phyloP scores from a whole-genome alignment of 2,329 filamentous ascomycete species.

The Alternaria brassicae region DNA sequence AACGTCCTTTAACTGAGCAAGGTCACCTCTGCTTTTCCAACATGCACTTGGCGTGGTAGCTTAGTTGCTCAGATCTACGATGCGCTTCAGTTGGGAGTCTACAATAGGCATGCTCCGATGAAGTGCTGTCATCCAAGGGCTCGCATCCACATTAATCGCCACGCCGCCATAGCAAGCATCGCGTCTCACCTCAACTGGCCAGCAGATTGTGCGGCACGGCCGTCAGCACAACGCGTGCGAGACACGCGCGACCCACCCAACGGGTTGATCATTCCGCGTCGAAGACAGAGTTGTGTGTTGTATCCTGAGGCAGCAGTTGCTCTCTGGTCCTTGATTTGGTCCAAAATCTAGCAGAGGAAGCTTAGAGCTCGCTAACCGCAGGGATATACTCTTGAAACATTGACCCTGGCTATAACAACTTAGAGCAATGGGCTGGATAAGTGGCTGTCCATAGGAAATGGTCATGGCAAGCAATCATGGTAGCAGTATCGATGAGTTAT shows the following conservation, averaged over 20 bases:
- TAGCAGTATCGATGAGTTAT: background rate
- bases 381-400: slow-evolving; percentile 31
- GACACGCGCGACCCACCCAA: slow-evolving; percentile 6
- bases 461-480: slow-evolving; percentile 11
- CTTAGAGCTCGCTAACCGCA: slow-evolving; percentile 12
- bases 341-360: slow-evolving; percentile 1
- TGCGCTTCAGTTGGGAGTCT: background rate
- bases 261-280: background rate
- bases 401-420: slow-evolving; percentile 29
- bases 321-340: background rate
- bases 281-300: slow-evolving; percentile 3
- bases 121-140: background rate
- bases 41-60: background rate
- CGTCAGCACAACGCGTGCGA: slow-evolving; percentile 20
- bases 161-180: slow-evolving; percentile 15
- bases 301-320: background rate
- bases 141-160: background rate
- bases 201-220: slow-evolving; percentile 11
- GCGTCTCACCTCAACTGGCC: slow-evolving; percentile 10
- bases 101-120: background rate
- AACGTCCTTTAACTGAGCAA: background rate
- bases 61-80: background rate
- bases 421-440: slow-evolving; percentile 22
- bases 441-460: slow-evolving; percentile 1
- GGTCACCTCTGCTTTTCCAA: background rate